A percentile compares a stretch with the other conserved stretches of the same genome.
Conservation (phyloP, 257 asterid species). For the Nicotiana obtusifolia region DNA sequence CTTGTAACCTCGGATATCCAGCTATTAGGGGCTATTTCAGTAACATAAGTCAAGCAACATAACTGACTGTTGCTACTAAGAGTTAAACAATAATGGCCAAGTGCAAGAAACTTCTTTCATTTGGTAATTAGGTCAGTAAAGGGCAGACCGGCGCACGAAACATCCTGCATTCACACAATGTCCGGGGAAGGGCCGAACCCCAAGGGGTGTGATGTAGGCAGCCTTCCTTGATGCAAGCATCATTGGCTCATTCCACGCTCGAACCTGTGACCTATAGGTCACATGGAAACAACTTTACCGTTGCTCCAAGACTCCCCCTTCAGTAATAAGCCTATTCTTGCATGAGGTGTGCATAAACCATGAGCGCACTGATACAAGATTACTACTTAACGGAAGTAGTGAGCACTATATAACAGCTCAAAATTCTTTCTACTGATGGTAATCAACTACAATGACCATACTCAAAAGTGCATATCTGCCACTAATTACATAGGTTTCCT, state of each 20-base stretch:
- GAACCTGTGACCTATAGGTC: too few species aligned
- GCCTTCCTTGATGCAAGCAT: too few species aligned
- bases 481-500: conserved; percentile 24
- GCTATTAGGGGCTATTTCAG: neutral
- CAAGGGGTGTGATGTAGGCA: too few species aligned
- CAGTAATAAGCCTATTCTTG: neutral
- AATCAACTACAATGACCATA: conserved; percentile 30
- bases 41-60: neutral
- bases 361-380: neutral
- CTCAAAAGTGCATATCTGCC: conserved; percentile 20
- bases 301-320: too few species aligned
- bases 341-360: neutral
- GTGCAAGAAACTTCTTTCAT: neutral
- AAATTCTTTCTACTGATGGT: conserved; percentile 36
- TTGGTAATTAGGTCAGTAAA: neutral
- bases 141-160: too few species aligned
- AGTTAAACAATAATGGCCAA: neutral
- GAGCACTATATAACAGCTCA: conserved; percentile 4
- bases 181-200: too few species aligned
- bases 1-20: neutral
- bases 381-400: neutral
- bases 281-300: too few species aligned
- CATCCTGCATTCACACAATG: too few species aligned
- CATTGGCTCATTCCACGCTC: too few species aligned
- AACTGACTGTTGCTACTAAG: neutral